Percentiles rank a stretch among this genome's conserved stretches.
Evolutionary conservation across 306 rosid genomes (phyloP).

Genomic region (Gastrolobium villosum): DNA sequence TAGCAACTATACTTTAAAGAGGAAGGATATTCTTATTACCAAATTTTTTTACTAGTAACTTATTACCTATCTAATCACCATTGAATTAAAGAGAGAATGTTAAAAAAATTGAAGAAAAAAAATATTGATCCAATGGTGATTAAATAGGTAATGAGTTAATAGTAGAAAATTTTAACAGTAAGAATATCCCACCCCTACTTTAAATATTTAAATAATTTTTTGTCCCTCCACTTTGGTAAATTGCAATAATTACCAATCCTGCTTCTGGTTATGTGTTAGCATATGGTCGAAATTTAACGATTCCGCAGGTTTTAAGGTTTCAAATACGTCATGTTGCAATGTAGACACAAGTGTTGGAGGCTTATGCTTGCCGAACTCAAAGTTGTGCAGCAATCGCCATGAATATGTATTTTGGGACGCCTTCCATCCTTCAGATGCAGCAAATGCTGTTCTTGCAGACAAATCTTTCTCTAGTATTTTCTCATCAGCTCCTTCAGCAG

Average conservation of each 20-base stretch:
- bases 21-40: no score
- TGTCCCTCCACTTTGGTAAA: not conserved
- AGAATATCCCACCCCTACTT: no score
- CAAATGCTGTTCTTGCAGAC: conserved; percentile 74
- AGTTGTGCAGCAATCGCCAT: conserved; percentile 63
- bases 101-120: no score
- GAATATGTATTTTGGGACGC: conserved; percentile 94
- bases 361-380: conserved; percentile 85
- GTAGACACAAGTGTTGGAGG: conserved; percentile 82
- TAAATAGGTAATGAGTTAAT: no score
- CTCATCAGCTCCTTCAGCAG: conserved; percentile 44
- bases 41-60: no score
- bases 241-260: not conserved
- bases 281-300: not conserved
- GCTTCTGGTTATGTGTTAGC: not conserved
- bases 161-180: no score
- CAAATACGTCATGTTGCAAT: conserved; percentile 87
- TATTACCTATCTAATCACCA: no score
- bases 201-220: not conserved
- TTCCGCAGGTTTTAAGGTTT: conserved; percentile 74
- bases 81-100: no score
- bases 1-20: not conserved
- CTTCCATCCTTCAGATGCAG: conserved; percentile 92
- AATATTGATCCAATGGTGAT: no score
- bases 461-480: conserved; percentile 63